Percentiles rank a stretch among this genome's conserved stretches.
phyloP scores from a whole-genome alignment of 306 rosid genomes.

The Glycyrrhiza uralensis region DNA sequence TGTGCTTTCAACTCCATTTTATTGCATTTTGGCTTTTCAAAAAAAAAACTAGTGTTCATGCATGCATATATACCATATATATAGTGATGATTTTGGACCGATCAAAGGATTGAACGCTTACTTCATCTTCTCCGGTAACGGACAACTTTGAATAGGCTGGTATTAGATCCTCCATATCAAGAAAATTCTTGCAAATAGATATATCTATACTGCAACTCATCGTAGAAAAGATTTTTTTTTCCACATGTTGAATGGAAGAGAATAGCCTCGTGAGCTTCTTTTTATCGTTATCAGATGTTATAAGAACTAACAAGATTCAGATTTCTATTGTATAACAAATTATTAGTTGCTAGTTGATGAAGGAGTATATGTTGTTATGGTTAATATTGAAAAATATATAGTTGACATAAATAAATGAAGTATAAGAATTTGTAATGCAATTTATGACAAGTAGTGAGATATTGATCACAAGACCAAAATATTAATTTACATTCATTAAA shows the following conservation, averaged over 20 bases:
- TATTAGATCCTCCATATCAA: background rate
- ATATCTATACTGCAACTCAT: background rate
- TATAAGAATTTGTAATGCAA: too few relatives aligned
- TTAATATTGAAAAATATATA: too few relatives aligned
- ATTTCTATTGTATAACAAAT: background rate
- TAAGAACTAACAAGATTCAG: background rate
- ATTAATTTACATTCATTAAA: too few relatives aligned
- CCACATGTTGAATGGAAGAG: conserved; percentile 11
- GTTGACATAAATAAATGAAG: too few relatives aligned
- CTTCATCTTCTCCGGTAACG: background rate
- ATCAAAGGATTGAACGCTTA: background rate
- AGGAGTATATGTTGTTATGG: too few relatives aligned
- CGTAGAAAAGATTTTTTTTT: background rate
- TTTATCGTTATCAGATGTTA: background rate
- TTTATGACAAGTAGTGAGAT: too few relatives aligned
- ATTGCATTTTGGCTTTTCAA: too few relatives aligned
- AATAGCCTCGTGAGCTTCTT: conserved; percentile 13
- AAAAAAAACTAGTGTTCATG: background rate
- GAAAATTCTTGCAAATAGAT: background rate
- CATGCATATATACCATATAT: background rate
- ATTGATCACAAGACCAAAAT: too few relatives aligned
- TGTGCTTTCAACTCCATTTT: too few relatives aligned
- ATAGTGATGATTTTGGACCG: background rate
- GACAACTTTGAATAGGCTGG: conserved; percentile 7
- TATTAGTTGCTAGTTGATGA: too few relatives aligned